These are phyloP conservation scores for Cenchrus fungigraminus DNA, from an alignment of 176 grass and related monocot genomes.

Conservation along the genomic window DNA sequence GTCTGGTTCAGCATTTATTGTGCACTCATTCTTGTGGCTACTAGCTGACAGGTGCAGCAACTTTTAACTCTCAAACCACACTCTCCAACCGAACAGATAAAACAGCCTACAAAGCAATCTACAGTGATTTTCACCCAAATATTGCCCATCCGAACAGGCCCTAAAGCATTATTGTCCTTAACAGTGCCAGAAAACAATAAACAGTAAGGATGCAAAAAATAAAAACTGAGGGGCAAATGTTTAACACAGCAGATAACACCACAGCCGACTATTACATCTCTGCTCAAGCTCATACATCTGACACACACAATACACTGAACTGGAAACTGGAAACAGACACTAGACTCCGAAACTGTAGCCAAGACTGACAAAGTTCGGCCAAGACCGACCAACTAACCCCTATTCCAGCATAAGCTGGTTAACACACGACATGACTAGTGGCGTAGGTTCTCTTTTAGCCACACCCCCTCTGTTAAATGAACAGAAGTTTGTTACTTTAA, in stretches of 20 bases:
- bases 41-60: too few relatives aligned
- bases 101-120: too few relatives aligned
- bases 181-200: neutral
- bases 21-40: too few relatives aligned
- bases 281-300: conserved; percentile 11
- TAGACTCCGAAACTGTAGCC: conserved; percentile 13
- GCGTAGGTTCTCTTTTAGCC: conserved; percentile 22
- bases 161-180: neutral
- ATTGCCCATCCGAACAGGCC: too few relatives aligned
- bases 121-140: too few relatives aligned
- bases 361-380: conserved; percentile 28
- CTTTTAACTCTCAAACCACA: too few relatives aligned
- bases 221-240: neutral
- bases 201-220: neutral
- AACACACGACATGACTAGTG: conserved; percentile 15
- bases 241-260: neutral
- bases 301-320: conserved; percentile 18
- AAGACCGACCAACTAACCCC: conserved; percentile 30
- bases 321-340: conserved; percentile 21
- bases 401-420: conserved; percentile 43
- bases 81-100: too few relatives aligned
- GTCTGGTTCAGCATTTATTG: too few relatives aligned
- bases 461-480: conserved; percentile 33
- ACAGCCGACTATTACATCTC: conserved; percentile 9
- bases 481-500: conserved; percentile 46